These are phyloP conservation scores for Coemansia sp. DNA, from an alignment of 192 early-diverging fungal genomes.

Conservation along the genomic window DNA sequence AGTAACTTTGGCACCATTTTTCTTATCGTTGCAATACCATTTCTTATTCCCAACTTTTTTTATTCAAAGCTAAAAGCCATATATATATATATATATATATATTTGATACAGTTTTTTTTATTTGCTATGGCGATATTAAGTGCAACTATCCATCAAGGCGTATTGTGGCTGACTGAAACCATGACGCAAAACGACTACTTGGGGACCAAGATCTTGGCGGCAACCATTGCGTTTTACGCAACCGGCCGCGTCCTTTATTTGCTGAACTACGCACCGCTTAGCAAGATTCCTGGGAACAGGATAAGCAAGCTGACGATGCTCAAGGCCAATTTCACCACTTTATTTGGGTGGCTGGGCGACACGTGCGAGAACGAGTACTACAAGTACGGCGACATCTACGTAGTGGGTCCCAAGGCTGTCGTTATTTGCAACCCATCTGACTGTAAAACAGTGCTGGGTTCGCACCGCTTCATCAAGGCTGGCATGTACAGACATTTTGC, in stretches of 20 bases:
- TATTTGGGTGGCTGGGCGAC: slow-evolving; percentile 15
- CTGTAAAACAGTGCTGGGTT: slow-evolving; percentile 13
- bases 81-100: too few relatives aligned
- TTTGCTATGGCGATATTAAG: too few relatives aligned
- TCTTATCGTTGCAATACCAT: too few relatives aligned
- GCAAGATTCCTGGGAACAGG: slow-evolving; percentile 18
- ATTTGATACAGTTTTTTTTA: too few relatives aligned
- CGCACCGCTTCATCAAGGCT: slow-evolving; percentile 25
- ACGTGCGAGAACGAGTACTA: slow-evolving; percentile 19
- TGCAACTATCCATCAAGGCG: too few relatives aligned
- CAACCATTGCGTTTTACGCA: background rate
- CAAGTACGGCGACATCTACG: slow-evolving; percentile 34
- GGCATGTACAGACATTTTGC: slow-evolving; percentile 28
- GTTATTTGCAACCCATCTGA: slow-evolving; percentile 20
- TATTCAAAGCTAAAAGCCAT: too few relatives aligned
- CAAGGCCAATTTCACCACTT: background rate
- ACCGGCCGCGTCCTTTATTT: slow-evolving; percentile 11
- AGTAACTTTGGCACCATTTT: too few relatives aligned
- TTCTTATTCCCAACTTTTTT: too few relatives aligned
- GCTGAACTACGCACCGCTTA: slow-evolving; percentile 21
- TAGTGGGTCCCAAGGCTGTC: slow-evolving; percentile 18
- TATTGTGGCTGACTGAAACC: too few relatives aligned
- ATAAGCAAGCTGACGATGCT: slow-evolving; percentile 9
- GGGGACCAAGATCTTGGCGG: background rate
- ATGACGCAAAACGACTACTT: background rate